Evolutionary conservation across 1,284 basidiomycete genomes (phyloP).

Genomic region (Cutaneotrichosporon sp.): DNA sequence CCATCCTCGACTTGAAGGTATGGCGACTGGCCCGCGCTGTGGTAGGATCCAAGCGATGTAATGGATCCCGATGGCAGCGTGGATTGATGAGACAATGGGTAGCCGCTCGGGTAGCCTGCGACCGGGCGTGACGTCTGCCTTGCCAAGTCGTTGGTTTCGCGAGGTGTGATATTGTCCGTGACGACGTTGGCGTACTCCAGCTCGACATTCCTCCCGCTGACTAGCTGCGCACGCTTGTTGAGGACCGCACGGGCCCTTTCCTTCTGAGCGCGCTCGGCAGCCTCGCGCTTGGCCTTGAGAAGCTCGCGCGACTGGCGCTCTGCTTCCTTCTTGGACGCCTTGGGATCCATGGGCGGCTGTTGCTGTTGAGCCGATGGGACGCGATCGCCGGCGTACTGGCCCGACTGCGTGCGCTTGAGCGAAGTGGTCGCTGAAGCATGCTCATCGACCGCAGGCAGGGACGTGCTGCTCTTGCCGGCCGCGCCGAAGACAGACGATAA

Average conservation of each 20-base stretch:
- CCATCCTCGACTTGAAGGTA: conserved; percentile 13
- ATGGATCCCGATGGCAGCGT: conserved; percentile 5
- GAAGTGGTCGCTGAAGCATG: conserved; percentile 48
- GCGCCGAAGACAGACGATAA: conserved; percentile 64
- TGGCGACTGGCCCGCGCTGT: conserved; percentile 9
- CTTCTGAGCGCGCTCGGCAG: conserved; percentile 63
- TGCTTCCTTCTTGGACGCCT: conserved; percentile 87
- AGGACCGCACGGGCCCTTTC: conserved; percentile 94
- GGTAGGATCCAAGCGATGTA: conserved; percentile 16
- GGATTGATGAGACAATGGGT: neutral
- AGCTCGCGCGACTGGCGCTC: conserved; percentile 79
- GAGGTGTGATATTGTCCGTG: neutral
- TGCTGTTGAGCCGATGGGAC: conserved; percentile 22
- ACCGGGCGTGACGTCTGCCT: neutral
- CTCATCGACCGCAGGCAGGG: conserved; percentile 62
- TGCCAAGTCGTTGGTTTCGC: neutral
- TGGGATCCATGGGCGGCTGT: conserved; percentile 60
- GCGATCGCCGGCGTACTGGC: conserved; percentile 64
- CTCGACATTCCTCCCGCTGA: conserved; percentile 34
- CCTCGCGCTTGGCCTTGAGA: conserved; percentile 79
- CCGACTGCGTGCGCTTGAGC: conserved; percentile 82
- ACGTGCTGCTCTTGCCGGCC: conserved; percentile 62
- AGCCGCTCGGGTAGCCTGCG: neutral
- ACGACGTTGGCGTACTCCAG: conserved; percentile 23
- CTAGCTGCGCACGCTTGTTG: conserved; percentile 79